Conservation (phyloP, 345 rosid genomes). For the Lenwebbia sp. region DNA sequence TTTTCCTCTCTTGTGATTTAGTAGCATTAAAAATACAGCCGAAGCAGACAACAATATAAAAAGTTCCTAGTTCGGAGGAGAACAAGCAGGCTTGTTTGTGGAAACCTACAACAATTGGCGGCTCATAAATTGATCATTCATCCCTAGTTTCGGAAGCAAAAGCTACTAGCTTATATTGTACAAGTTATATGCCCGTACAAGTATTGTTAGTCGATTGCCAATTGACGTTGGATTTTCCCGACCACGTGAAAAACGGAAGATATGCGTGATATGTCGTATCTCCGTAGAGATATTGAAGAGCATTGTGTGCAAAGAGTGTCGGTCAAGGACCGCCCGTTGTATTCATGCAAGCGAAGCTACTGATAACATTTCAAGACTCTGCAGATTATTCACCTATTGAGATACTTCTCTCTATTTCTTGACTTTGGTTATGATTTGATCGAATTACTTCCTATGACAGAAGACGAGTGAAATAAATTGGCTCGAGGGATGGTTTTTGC, state of each 20-base stretch:
- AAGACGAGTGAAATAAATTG: neutral
- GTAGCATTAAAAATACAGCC: no score
- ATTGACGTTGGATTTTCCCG: rapidly evolving
- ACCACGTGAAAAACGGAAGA: neutral
- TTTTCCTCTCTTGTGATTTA: no score
- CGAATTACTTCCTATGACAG: neutral
- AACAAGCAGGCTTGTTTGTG: no score
- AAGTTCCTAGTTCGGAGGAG: no score
- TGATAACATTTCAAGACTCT: neutral
- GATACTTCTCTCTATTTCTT: neutral
- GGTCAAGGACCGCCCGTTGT: rapidly evolving
- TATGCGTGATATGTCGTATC: neutral
- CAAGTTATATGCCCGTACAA: neutral
- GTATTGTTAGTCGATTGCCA: neutral
- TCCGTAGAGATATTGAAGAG: neutral
- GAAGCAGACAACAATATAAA: no score
- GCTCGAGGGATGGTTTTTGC: neutral
- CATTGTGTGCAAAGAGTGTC: neutral
- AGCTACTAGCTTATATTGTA: neutral
- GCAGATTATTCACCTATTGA: neutral
- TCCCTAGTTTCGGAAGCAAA: neutral
- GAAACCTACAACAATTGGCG: no score
- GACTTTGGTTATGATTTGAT: neutral
- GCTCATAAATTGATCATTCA: no score
- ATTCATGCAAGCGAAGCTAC: rapidly evolving